Base-by-base conservation (phyloP, 768 basidiomycete species). In the Boletus patriciae region DNA sequence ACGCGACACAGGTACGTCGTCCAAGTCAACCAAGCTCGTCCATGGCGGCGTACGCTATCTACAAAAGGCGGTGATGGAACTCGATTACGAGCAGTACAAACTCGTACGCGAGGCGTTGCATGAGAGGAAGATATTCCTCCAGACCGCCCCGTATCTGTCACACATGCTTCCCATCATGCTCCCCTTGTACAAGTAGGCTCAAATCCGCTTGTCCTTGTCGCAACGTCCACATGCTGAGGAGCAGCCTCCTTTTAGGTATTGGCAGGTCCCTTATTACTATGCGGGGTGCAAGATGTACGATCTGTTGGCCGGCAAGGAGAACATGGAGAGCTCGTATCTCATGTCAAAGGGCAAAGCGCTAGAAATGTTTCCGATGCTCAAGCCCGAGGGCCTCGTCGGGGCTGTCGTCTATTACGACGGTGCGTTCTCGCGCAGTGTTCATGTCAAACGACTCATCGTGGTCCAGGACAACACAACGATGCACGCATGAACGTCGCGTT, bases 331-430 rank as follows among this genome's bases (percentile, higher is more conserved):
- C 2, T 93, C 93, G 8, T 98, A 98, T 73, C 78, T 97, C 61
- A 95, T 99, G 92, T 90, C 87, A 67, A 93, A 89, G 67, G 90
- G 91, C 12, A 93, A 94, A 68, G 94, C 96, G 0, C 76, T 98
- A 21, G 94, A 97, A 68, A 85, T 90, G 0, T 99, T 98, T 78
- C 96, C 96, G 0, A 97, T 96, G 92, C 81, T 99, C 59, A 98
- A 98, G 72, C 79, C 79, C 33, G 87, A 97, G 7, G 94, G 94
- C 4, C 81, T 98, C 12, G 93, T 94, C 33, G 95, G 95, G 19
- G 95, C 94, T 15, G 78, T 99, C 52, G 96, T 99, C 16, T 98
- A 98, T 74, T 97, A 99, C 63, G 96, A 99, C 66, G 95, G 95
- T 90, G 64, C 56, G 81, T 55, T 16, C 27, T 23, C 1, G 21